These are phyloP conservation scores for Yamadazyma dendronema DNA, from an alignment of 1,139 yeast species.

Conservation along the genomic window DNA sequence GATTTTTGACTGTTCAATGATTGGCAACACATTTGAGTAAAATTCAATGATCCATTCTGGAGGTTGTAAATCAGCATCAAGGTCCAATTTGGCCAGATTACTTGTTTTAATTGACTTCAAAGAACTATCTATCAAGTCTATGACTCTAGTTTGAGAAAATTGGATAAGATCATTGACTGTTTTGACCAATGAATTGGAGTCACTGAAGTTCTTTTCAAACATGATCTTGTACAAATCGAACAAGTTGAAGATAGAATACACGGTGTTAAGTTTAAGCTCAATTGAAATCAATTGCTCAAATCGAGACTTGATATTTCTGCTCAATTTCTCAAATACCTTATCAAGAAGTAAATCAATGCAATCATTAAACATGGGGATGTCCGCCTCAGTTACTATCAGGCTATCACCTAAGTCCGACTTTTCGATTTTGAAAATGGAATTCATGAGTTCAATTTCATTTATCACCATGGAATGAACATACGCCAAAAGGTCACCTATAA, in stretches of 20 bases:
- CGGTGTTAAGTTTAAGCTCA: conserved; percentile 55
- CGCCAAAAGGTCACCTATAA: conserved; percentile 85
- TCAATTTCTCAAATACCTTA: conserved; percentile 31
- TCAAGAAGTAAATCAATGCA: conserved; percentile 35
- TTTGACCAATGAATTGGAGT: conserved; percentile 20
- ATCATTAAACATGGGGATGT: conserved; percentile 22
- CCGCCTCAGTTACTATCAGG: conserved; percentile 17
- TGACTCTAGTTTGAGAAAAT: conserved; percentile 40
- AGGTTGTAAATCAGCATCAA: conserved; percentile 52
- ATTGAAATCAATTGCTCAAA: conserved; percentile 68
- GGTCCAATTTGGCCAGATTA: conserved; percentile 42
- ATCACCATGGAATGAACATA: conserved; percentile 87
- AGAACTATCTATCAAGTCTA: conserved; percentile 38
- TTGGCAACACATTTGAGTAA: conserved; percentile 48
- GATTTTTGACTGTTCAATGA: conserved; percentile 39
- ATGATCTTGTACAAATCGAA: conserved; percentile 68
- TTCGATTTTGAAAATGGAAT: conserved; percentile 34
- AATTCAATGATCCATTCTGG: conserved; percentile 74
- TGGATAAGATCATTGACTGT: conserved; percentile 26
- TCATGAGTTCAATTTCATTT: conserved; percentile 78
- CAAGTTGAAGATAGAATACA: conserved; percentile 60
- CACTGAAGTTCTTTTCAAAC: conserved; percentile 51
- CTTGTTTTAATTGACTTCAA: conserved; percentile 41
- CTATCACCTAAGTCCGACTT: conserved; percentile 9
- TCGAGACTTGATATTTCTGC: conserved; percentile 42